phyloP scores from a whole-genome alignment of 2,329 filamentous ascomycete genomes.

The Talaromyces sp. region DNA sequence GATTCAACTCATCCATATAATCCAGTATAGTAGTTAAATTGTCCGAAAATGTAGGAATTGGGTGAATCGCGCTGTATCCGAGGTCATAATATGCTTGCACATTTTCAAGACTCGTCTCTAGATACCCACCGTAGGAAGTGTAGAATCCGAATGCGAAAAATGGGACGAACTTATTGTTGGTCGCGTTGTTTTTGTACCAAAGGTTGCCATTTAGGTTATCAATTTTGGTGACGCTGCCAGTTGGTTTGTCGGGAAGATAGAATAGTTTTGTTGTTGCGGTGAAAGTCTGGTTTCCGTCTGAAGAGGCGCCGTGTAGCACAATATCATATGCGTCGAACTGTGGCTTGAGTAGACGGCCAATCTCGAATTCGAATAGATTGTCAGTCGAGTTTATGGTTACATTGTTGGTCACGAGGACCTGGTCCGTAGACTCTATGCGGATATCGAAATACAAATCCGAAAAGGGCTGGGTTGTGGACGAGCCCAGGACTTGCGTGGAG shows the following conservation, averaged over 20 bases:
- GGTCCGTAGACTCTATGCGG: neutral
- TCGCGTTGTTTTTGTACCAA: conserved; percentile 11
- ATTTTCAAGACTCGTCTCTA: conserved; percentile 15
- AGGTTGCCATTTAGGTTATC: conserved; percentile 17
- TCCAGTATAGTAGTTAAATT: conserved; percentile 15
- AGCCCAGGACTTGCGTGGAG: neutral
- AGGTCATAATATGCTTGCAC: conserved; percentile 16
- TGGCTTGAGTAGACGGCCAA: conserved; percentile 1
- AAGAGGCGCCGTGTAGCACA: conserved; percentile 4
- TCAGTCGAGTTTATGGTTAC: conserved; percentile 13
- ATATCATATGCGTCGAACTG: conserved; percentile 13
- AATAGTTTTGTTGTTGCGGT: conserved; percentile 15
- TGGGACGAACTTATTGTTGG: conserved; percentile 8
- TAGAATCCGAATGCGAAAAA: conserved; percentile 18
- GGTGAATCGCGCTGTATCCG: conserved; percentile 17
- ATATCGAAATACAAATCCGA: conserved; percentile 15
- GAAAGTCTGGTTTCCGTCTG: conserved; percentile 13
- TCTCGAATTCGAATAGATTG: conserved; percentile 15
- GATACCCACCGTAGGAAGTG: conserved; percentile 14
- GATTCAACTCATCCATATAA: conserved; percentile 17
- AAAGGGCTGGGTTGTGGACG: neutral
- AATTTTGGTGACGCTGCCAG: conserved; percentile 16
- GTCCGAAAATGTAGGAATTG: conserved; percentile 11
- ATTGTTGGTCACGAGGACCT: conserved; percentile 5
- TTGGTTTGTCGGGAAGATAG: conserved; percentile 14